Base-by-base conservation (phyloP, 495 filamentous ascomycete species). In the Polyplosphaeria fusca region DNA sequence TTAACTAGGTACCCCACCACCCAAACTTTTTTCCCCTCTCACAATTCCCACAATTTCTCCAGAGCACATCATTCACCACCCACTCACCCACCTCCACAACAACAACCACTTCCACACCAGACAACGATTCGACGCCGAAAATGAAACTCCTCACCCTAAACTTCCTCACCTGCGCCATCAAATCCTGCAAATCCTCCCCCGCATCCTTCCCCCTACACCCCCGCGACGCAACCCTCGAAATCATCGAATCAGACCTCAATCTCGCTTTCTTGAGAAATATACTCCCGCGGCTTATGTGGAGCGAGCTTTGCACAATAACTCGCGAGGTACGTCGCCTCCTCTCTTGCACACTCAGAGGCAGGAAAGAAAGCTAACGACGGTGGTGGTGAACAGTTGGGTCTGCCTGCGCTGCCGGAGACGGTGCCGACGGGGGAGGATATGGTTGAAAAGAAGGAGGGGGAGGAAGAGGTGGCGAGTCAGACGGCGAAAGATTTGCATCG, bases 111-210 rank as follows among this genome's bases (percentile, higher is more conserved):
- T 3, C 19, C 2, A 22, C 26, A 23, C 23, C 38, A 44, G 13
- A 27, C 11, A 4, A 1, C 23, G 22, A 37, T n/a, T n/a, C 38
- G 12, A 13, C 2, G 13, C 13, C 13, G 18, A 52, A 47, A 44
- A 96, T 99, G 93, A 99, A 97, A 72, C 75, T 99, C 56, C 82
- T 99, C 41, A 97, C 91, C 43, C 86, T 92, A 63, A 97, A 97
- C 73, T 99, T 97, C 71, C 79, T 99, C 65, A 91, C 89, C 55
- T 99, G 93, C 79, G 91, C 93, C 19, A 86, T 95, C 64, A 95
- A 95, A 73, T 72, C 86, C 30, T 99, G 93, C 85, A 95, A 95
- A 72, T 75, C 83, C 50, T 81, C 81, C 7, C 70, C 83, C 9
- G 71, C 76, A 28, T 86, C 91, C 9, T 96, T 95, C 65, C 91